Percentiles rank a stretch among this genome's conserved stretches.
phyloP scores from a whole-genome alignment of 2,329 filamentous ascomycete species.

The Sordariomycetes sp. region DNA sequence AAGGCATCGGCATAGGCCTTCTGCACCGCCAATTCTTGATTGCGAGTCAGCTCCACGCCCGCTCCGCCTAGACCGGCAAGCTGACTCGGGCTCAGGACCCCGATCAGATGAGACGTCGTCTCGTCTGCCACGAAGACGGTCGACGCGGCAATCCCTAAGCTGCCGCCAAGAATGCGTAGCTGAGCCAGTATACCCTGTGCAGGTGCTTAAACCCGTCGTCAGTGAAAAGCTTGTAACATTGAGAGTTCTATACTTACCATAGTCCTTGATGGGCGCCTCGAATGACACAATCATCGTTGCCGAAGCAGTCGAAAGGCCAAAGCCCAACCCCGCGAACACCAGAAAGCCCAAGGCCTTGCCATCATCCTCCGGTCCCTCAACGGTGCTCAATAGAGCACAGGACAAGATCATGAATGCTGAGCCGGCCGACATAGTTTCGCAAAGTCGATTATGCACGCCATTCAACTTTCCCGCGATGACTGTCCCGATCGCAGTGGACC shows the following conservation, averaged over 20 bases:
- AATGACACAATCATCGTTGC: constrained; percentile 34
- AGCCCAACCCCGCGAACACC: constrained; percentile 41
- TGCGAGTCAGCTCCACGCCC: constrained; percentile 11
- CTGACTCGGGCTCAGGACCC: constrained; percentile 16
- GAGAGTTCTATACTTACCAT: constrained; percentile 31
- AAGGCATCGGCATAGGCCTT: constrained; percentile 34
- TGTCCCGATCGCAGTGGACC: constrained; percentile 35
- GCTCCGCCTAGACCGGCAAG: constrained; percentile 14
- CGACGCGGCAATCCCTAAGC: constrained; percentile 43
- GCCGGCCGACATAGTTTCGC: constrained; percentile 32
- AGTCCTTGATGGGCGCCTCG: constrained; percentile 32
- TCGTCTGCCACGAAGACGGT: constrained; percentile 32
- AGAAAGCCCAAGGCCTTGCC: constrained; percentile 38
- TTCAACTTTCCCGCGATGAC: constrained; percentile 31
- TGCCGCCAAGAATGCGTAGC: constrained; percentile 41
- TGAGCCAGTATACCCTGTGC: constrained; percentile 45
- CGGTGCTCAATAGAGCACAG: constrained; percentile 34
- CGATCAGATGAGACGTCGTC: constrained; percentile 15
- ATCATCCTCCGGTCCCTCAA: constrained; percentile 21
- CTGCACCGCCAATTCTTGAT: constrained; percentile 21
- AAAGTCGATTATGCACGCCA: constrained; percentile 26
- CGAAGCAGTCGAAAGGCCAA: constrained; percentile 36
- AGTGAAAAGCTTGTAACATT: not conserved
- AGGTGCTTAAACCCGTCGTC: constrained; percentile 24
- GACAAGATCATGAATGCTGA: constrained; percentile 34